phyloP scores from a whole-genome alignment of 1,139 yeast genomes.

The Geotrichum aggregatum region DNA sequence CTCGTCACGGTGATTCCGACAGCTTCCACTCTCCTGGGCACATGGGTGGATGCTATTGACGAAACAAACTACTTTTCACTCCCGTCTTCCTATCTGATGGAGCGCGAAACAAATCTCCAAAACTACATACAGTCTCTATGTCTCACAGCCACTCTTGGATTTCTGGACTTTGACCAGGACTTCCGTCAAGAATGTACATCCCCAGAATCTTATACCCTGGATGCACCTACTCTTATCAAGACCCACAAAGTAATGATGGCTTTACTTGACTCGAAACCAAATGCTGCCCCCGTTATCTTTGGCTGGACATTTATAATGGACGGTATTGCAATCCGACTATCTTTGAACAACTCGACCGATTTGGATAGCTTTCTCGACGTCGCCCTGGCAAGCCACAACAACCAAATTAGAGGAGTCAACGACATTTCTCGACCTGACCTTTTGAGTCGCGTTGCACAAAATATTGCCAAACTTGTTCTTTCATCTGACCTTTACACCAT shows the following conservation, averaged over 20 bases:
- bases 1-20: constrained; percentile 34
- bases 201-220: constrained; percentile 44
- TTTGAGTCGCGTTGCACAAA: constrained; percentile 26
- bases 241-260: constrained; percentile 41
- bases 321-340: constrained; percentile 50
- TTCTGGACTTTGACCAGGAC: constrained; percentile 36
- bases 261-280: constrained; percentile 30
- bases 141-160: constrained; percentile 32
- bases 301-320: constrained; percentile 69
- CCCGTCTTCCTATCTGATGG: constrained; percentile 31
- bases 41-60: constrained; percentile 58
- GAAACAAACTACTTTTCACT: constrained; percentile 40
- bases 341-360: constrained; percentile 39
- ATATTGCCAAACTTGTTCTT: constrained; percentile 44
- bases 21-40: constrained; percentile 34
- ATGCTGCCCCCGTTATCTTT: constrained; percentile 53
- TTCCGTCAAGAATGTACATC: constrained; percentile 25
- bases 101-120: constrained; percentile 11
- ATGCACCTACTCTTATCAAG: constrained; percentile 43
- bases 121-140: constrained; percentile 25
- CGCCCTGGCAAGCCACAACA: constrained; percentile 15
- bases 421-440: constrained; percentile 15
- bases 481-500: constrained; percentile 41
- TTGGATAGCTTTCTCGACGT: constrained; percentile 30
- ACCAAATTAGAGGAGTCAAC: constrained; percentile 11